Conservation (phyloP, 192 early-diverging fungal species). For the Coemansia asiatica region DNA sequence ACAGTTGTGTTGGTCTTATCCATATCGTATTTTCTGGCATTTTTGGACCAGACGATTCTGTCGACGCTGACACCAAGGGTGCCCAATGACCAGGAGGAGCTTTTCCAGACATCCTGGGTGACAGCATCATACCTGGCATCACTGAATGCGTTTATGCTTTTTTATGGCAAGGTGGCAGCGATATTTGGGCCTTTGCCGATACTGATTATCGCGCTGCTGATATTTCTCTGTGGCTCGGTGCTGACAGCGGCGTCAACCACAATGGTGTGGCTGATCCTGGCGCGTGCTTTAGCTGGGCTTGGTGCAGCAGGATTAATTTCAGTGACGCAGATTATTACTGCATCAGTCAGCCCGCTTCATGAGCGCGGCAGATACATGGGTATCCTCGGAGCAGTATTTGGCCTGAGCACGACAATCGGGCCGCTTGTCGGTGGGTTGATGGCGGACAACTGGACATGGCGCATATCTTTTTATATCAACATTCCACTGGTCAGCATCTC, state of each 20-base stretch:
- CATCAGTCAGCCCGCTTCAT: slow-evolving; percentile 57
- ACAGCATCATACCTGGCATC: slow-evolving; percentile 60
- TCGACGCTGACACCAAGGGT: slow-evolving; percentile 66
- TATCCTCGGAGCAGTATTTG: slow-evolving; percentile 70
- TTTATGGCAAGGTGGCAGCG: slow-evolving; percentile 73
- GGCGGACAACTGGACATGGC: slow-evolving; percentile 65
- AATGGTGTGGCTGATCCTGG: slow-evolving; percentile 57
- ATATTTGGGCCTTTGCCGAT: slow-evolving; percentile 63
- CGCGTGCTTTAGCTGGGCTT: slow-evolving; percentile 52
- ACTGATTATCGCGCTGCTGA: slow-evolving; percentile 35
- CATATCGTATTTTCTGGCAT: slow-evolving; percentile 60
- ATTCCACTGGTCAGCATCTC: slow-evolving; percentile 70
- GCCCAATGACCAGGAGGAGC: slow-evolving; percentile 57
- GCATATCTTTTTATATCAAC: slow-evolving; percentile 84
- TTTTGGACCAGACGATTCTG: slow-evolving; percentile 71
- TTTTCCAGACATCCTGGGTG: slow-evolving; percentile 67
- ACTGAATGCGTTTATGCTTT: slow-evolving; percentile 60
- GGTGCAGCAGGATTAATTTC: slow-evolving; percentile 63
- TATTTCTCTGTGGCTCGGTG: slow-evolving; percentile 64
- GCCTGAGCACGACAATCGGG: slow-evolving; percentile 69
- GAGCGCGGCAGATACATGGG: slow-evolving; percentile 78
- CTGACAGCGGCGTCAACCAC: slow-evolving; percentile 53
- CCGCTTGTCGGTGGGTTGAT: slow-evolving; percentile 80
- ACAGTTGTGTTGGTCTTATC: slow-evolving; percentile 42
- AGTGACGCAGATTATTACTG: slow-evolving; percentile 62